Conservation (phyloP, 2,329 filamentous ascomycete genomes). For the Aspergillus flavus region DNA sequence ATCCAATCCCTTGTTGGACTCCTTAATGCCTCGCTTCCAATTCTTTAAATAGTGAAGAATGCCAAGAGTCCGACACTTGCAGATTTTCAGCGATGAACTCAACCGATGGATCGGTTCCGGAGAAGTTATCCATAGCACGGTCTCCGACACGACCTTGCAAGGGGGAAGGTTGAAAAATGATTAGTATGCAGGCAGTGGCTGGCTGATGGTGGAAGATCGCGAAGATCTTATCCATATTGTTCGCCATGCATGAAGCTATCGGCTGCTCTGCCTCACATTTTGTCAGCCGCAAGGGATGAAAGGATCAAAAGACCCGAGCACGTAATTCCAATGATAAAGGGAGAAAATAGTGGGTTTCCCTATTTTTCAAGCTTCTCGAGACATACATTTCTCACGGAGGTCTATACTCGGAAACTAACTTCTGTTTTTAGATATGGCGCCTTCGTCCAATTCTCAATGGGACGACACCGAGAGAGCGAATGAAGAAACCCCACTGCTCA, state of each 20-base stretch:
- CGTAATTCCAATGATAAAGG: not conserved
- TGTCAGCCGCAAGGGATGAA: too few species aligned
- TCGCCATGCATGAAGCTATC: not conserved
- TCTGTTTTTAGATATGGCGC: not conserved
- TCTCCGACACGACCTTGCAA: too few species aligned
- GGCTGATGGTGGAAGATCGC: not conserved
- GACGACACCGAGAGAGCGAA: not conserved
- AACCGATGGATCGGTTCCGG: too few species aligned
- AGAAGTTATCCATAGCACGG: too few species aligned
- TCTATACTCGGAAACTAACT: not conserved
- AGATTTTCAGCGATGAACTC: too few species aligned
- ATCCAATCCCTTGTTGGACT: too few species aligned
- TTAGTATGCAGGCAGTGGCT: not conserved
- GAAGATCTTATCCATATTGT: not conserved
- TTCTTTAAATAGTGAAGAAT: too few species aligned
- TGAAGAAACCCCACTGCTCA: not conserved
- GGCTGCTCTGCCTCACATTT: too few species aligned
- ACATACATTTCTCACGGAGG: not conserved
- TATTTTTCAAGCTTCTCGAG: not conserved
- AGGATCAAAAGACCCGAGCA: not conserved
- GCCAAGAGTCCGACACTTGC: too few species aligned
- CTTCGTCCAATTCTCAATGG: not conserved
- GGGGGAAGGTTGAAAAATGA: too few species aligned
- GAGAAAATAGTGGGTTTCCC: not conserved
- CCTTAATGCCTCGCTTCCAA: too few species aligned